These are phyloP conservation scores for Colletotrichum orbiculare DNA, from an alignment of 2,329 filamentous ascomycete species.

Conservation along the genomic window DNA sequence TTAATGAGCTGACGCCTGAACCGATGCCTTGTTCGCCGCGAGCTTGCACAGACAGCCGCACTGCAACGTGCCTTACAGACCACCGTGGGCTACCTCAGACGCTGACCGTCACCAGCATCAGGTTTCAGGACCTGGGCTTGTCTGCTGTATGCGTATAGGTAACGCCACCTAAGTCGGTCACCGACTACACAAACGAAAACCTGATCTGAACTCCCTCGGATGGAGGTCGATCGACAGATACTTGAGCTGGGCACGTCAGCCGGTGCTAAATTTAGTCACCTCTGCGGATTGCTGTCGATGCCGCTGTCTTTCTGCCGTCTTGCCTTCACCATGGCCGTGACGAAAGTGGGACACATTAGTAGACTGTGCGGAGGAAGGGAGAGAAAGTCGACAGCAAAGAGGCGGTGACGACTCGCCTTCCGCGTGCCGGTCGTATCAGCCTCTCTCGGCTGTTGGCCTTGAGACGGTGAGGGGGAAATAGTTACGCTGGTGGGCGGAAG, in stretches of 20 bases:
- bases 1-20: conserved; percentile 10
- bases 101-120: conserved; percentile 7
- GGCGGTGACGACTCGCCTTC: conserved; percentile 33
- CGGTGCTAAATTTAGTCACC: conserved; percentile 33
- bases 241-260: conserved; percentile 34
- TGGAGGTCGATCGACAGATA: conserved; percentile 35
- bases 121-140: conserved; percentile 17
- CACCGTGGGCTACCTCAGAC: background rate
- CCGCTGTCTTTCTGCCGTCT: conserved; percentile 22
- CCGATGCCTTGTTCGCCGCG: background rate
- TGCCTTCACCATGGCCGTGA: conserved; percentile 8
- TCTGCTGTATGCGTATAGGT: conserved; percentile 17
- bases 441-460: conserved; percentile 30
- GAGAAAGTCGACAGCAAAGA: conserved; percentile 20
- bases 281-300: conserved; percentile 20
- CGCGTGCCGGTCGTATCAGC: conserved; percentile 23
- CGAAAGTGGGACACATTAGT: conserved; percentile 35
- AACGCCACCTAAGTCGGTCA: conserved; percentile 36
- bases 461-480: conserved; percentile 32
- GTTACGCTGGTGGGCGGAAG: conserved; percentile 17
- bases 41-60: too few relatives aligned
- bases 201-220: conserved; percentile 30
- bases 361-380: conserved; percentile 29
- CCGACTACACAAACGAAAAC: conserved; percentile 31
- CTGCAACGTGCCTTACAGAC: background rate